Evolutionary conservation across 768 basidiomycete species (phyloP), one percentile per base, ranked within the genome.

Genomic region (Leccinum variicolor): DNA sequence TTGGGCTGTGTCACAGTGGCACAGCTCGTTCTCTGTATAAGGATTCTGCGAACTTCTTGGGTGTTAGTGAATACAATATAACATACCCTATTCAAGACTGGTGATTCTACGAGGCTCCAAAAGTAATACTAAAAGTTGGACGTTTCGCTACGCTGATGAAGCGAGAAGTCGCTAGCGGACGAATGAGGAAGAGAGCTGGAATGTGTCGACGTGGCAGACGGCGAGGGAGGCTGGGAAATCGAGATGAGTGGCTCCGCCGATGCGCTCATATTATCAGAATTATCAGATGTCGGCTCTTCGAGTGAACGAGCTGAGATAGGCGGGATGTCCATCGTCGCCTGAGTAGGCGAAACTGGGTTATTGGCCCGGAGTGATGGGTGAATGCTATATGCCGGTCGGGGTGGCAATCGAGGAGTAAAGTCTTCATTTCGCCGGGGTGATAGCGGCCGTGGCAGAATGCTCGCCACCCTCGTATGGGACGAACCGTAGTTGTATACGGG

Each of bases 391-490:
- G 81, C 74, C 3, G 90, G 90, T 26, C 87, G 82, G 5, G 80
- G 66, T 7, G 90, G 90, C 21, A 91, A 76, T 36, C 79, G 80
- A 1, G 90, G 90, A 0, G 85, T 80, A 62, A 92, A 92, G 70
- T 92, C 90, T 62, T 86, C 84, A 31, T 77, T 76, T 11, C 63
- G 61, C 46, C 63, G 63, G 21, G 69, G 65, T 9, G 66, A 66
- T 14, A 60, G 53, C 11, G 64, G 55, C 17, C 61, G 64, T 46
- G 63, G 66, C 3, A 73, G 55, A 41, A 89, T 76, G 50, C 68
- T 87, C 8, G 81, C 72, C 17, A 92, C 73, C 56, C 78, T 87
- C 3, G 90, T 92, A 60, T 81, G 83, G 49, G 83, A 84, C 6
- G 91, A 87, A 3, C 90, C 91, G 61, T 90, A 90, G 29, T 78